Conservation (phyloP, 495 filamentous ascomycete genomes). For the Tuber magnatum region DNA sequence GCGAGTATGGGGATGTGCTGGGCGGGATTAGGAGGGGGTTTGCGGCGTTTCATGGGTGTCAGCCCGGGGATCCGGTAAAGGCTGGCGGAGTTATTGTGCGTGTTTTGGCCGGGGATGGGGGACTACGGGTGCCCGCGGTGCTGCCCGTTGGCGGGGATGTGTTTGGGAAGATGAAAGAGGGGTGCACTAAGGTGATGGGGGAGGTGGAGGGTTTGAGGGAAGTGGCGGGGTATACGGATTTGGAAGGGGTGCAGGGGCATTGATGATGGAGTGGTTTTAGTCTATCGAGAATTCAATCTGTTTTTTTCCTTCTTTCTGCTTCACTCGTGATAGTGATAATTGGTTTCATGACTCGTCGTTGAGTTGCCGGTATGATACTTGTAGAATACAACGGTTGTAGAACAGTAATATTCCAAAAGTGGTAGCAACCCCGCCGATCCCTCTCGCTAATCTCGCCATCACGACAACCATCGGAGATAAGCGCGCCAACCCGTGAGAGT, state of each 20-base stretch:
- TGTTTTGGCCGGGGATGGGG: background rate
- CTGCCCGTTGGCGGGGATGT: background rate
- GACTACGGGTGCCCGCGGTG: background rate
- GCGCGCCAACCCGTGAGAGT: too few relatives aligned
- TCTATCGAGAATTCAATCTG: background rate
- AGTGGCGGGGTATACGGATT: background rate
- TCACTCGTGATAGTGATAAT: too few relatives aligned
- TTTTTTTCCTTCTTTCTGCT: background rate
- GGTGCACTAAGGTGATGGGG: background rate
- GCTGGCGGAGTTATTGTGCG: background rate
- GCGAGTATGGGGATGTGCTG: constrained; percentile 16
- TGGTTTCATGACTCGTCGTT: too few relatives aligned
- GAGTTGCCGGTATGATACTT: too few relatives aligned
- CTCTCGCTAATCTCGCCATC: background rate
- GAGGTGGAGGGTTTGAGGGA: background rate
- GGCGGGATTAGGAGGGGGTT: background rate
- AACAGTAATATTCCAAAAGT: background rate
- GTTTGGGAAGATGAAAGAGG: background rate
- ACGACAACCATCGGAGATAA: too few relatives aligned
- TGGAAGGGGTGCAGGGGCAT: background rate
- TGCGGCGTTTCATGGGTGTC: background rate
- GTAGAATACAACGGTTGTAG: too few relatives aligned
- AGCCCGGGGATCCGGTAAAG: background rate
- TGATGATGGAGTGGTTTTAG: background rate
- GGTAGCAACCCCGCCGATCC: background rate